A percentile compares a stretch with the other conserved stretches of the same genome.
Evolutionary conservation across 148 eudicot species (phyloP).

Genomic region (Heliamphora exappendiculata): DNA sequence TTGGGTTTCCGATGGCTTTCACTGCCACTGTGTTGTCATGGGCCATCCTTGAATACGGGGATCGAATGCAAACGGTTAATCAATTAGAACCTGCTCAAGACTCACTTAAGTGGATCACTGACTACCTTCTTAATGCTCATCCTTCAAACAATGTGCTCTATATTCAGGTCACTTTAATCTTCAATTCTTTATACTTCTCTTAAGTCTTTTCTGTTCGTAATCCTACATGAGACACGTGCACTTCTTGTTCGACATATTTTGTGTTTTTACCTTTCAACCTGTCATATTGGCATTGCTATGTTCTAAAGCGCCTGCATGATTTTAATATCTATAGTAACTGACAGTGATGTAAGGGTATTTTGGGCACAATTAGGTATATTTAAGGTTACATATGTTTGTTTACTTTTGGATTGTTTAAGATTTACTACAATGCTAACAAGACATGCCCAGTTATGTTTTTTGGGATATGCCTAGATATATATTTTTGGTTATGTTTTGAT

Average conservation of each 20-base stretch:
- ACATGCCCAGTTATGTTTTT: too few relatives aligned
- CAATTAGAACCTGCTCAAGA: conserved; percentile 69
- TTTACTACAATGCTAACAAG: not conserved
- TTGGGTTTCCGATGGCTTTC: conserved; percentile 88
- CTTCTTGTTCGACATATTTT: not conserved
- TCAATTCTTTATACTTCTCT: not conserved
- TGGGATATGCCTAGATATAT: too few relatives aligned
- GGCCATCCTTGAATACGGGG: conserved; percentile 91
- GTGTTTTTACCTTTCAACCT: not conserved
- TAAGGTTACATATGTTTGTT: not conserved
- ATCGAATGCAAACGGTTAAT: conserved; percentile 63
- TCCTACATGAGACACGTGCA: not conserved
- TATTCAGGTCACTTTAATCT: conserved; percentile 51
- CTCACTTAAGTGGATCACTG: conserved; percentile 85
- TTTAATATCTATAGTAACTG: not conserved
- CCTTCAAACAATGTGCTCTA: conserved; percentile 65
- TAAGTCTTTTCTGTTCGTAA: not conserved
- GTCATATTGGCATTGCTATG: not conserved
- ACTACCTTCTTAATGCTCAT: conserved; percentile 71
- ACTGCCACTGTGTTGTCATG: conserved; percentile 91
- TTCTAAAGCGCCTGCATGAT: not conserved
- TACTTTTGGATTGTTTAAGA: not conserved
- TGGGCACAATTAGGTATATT: not conserved
- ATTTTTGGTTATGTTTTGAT: not conserved
- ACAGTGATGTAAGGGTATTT: not conserved